Percentiles rank a stretch among this genome's conserved stretches.
Conservation (phyloP, 345 rosid genomes). For the Syzygium oleosum region DNA sequence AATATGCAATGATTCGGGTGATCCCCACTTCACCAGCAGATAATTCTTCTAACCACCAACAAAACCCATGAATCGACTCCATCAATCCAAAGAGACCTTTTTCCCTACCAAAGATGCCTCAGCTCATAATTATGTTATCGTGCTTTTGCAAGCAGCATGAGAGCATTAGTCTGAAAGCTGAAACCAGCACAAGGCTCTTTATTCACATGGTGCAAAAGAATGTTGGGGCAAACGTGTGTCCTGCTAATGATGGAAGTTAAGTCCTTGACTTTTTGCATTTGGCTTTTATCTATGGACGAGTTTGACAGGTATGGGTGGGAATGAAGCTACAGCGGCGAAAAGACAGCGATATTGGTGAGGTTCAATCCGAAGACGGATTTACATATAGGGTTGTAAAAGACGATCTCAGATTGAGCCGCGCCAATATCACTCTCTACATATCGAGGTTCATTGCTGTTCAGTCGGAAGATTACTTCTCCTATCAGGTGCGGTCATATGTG, state of each 20-base stretch:
- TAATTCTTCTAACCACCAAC: not conserved
- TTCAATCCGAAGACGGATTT: constrained; percentile 93
- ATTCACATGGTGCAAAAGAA: not conserved
- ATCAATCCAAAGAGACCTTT: not conserved
- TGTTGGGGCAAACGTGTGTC: not conserved
- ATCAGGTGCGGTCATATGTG: not conserved
- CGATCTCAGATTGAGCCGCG: constrained; percentile 99
- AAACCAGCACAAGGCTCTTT: not conserved
- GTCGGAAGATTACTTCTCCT: too few species aligned
- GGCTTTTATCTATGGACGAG: not conserved
- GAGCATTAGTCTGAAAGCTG: not conserved
- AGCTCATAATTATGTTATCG: not conserved
- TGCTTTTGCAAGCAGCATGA: not conserved
- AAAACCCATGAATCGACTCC: not conserved
- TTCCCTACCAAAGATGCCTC: constrained; percentile 3
- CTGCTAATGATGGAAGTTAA: not conserved
- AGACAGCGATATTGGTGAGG: constrained; percentile 90
- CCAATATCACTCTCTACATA: constrained; percentile 69
- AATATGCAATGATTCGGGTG: not conserved
- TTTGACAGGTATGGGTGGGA: not conserved
- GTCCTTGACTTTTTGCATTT: not conserved
- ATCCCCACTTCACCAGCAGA: not conserved
- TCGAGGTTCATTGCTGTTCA: not conserved
- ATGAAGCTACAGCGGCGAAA: constrained; percentile 2
- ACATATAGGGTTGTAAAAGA: constrained; percentile 29